phyloP scores from a whole-genome alignment of 495 filamentous ascomycete species.

The Aspergillus affinis region DNA sequence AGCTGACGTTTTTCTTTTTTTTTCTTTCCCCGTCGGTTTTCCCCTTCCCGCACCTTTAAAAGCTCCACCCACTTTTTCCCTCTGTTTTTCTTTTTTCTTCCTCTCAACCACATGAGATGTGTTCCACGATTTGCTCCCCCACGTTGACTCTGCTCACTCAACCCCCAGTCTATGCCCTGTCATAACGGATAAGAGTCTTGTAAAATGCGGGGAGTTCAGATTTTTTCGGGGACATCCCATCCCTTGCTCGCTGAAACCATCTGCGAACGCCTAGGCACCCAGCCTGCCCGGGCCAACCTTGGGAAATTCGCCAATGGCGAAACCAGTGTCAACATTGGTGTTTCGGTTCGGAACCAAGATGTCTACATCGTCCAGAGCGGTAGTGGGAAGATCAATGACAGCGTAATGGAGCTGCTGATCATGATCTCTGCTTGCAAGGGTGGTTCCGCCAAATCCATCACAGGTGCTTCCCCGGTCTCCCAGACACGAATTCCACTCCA shows the following conservation, averaged over 20 bases:
- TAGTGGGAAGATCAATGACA: slow-evolving; percentile 95
- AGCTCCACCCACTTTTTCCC: slow-evolving; percentile 4
- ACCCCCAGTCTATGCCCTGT: slow-evolving; percentile 20
- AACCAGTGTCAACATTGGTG: slow-evolving; percentile 90
- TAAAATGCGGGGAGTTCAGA: slow-evolving; percentile 65
- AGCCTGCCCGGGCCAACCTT: slow-evolving; percentile 62
- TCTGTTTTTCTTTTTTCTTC: slow-evolving; percentile 3
- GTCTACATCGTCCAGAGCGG: slow-evolving; percentile 98
- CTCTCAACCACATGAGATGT: slow-evolving; percentile 17
- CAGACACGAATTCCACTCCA: neutral
- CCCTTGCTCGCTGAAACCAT: slow-evolving; percentile 67
- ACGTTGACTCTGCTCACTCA: slow-evolving; percentile 11
- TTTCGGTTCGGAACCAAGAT: slow-evolving; percentile 95
- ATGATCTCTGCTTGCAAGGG: slow-evolving; percentile 99
- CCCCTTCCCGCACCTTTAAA: neutral
- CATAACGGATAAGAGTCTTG: slow-evolving; percentile 12
- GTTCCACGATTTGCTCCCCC: slow-evolving; percentile 14
- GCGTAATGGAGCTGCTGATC: slow-evolving; percentile 96
- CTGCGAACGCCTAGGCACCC: slow-evolving; percentile 69
- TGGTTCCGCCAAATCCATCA: slow-evolving; percentile 95
- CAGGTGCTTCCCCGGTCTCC: slow-evolving; percentile 58
- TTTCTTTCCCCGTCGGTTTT: slow-evolving; percentile 10
- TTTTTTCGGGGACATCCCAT: slow-evolving; percentile 71
- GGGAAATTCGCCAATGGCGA: slow-evolving; percentile 86
- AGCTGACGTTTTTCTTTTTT: slow-evolving; percentile 8